Conservation (phyloP, 2,329 filamentous ascomycete species). For the Trichophyton equinum region DNA sequence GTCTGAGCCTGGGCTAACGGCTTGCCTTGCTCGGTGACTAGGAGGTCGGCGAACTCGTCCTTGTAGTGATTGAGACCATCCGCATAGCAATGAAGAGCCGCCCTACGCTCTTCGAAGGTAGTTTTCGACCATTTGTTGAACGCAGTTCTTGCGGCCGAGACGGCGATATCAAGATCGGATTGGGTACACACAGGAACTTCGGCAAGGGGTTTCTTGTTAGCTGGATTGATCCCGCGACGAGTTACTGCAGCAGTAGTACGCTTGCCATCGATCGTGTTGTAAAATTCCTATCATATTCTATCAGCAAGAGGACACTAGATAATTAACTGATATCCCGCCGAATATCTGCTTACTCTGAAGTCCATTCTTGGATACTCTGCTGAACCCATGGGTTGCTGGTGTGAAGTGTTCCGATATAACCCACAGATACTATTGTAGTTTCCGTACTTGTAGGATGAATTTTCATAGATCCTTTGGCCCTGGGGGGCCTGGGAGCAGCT, state of each 20-base stretch:
- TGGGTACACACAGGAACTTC: conserved; percentile 34
- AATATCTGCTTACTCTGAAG: background rate
- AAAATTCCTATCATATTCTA: conserved; percentile 20
- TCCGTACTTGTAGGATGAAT: background rate
- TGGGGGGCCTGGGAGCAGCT: background rate
- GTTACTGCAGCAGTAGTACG: conserved; percentile 23
- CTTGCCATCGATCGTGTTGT: conserved; percentile 36
- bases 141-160: conserved; percentile 34
- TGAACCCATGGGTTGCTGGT: background rate
- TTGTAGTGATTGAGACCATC: conserved; percentile 31
- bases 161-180: conserved; percentile 35
- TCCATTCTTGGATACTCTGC: background rate
- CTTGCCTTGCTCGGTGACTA: conserved; percentile 41
- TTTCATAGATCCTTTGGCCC: background rate
- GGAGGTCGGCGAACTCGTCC: conserved; percentile 33
- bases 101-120: conserved; percentile 33
- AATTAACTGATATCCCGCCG: background rate
- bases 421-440: background rate
- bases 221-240: conserved; percentile 33
- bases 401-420: background rate
- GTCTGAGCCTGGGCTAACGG: conserved; percentile 19
- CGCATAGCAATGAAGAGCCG: conserved; percentile 29
- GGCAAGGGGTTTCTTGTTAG: conserved; percentile 34
- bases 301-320: background rate
- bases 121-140: conserved; percentile 38